Evolutionary conservation across 1,139 yeast genomes (phyloP), one percentile per base, ranked within the genome.

Genomic region (Spathaspora sp.): DNA sequence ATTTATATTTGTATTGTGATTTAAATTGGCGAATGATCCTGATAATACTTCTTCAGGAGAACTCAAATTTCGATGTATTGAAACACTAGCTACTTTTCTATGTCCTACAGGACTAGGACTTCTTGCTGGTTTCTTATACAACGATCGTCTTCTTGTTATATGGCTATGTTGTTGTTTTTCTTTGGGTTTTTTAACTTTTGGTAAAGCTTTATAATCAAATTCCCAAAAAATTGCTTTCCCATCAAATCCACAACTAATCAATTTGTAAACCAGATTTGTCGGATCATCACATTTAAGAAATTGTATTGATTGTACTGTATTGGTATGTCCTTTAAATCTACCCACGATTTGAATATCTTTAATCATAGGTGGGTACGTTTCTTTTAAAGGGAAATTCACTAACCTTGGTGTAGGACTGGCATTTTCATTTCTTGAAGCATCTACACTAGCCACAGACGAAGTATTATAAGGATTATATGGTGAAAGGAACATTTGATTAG

Each of bases 221-320:
- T 87, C 95, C 89, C 91, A 87, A 26, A 85, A 67, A 31, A 84
- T 64, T 7, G 86, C 65, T 47, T 76, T 74, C 0, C 90, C 89
- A 59, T 87, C 95, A 56, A 78, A 84, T 2, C 91, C 90, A 49
- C 83, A 83, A 38, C 86, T 75, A 1, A 86, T 80, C 33, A 87
- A 63, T 47, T 85, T 72, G 60, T 87, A 87, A 15, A 64, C 61
- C 47, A 61, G 64, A 20, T 46, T 49, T 41, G 54, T 55, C 41
- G 57, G 44, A 18, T 49, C 45, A 26, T 58, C 54, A 33, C 51
- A 60, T 15, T 48, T 53, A 2, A 72, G 51, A 49, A 74, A 73
- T 31, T 58, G 51, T 2, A 86, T 74, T 8, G 70, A 68, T 27
- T 77, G 67, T 5, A 87, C 80, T 66, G 87, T 84, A 38, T 89